Conservation (phyloP, 192 early-diverging fungal species). For the Coemansia sp. region DNA sequence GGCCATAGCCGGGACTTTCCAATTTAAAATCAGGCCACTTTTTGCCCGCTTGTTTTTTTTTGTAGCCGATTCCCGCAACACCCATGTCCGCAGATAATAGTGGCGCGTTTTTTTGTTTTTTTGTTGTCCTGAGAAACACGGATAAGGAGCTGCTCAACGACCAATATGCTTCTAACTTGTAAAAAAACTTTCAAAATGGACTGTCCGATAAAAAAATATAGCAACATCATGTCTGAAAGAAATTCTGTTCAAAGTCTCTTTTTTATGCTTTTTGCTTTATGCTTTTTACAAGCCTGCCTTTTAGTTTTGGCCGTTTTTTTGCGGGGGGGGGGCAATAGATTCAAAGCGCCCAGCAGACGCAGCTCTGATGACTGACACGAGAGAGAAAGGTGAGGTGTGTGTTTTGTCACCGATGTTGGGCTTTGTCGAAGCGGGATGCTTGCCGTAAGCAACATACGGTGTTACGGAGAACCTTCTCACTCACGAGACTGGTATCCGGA, state of each 20-base stretch:
- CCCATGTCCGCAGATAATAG: neutral
- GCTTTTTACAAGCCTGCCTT: neutral
- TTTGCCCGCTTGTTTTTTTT: neutral
- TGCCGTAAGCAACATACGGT: no score
- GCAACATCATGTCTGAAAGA: neutral
- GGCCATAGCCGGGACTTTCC: neutral
- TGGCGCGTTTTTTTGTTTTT: neutral
- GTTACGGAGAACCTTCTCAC: no score
- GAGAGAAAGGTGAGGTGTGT: no score
- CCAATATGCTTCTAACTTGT: neutral
- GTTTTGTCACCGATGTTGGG: no score
- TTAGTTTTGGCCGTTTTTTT: no score
- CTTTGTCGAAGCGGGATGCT: no score
- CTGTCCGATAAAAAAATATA: neutral
- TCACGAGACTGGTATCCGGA: no score
- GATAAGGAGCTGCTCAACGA: neutral
- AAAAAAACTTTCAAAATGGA: neutral
- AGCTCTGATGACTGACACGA: neutral
- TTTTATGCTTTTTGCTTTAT: neutral
- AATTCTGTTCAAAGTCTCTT: neutral
- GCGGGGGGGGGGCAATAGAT: no score
- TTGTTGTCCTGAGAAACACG: neutral
- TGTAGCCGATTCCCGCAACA: constrained; percentile 1
- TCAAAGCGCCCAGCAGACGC: neutral
- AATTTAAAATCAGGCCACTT: neutral